Conservation (phyloP, 1,284 basidiomycete genomes). For the Tremellales sp. region DNA sequence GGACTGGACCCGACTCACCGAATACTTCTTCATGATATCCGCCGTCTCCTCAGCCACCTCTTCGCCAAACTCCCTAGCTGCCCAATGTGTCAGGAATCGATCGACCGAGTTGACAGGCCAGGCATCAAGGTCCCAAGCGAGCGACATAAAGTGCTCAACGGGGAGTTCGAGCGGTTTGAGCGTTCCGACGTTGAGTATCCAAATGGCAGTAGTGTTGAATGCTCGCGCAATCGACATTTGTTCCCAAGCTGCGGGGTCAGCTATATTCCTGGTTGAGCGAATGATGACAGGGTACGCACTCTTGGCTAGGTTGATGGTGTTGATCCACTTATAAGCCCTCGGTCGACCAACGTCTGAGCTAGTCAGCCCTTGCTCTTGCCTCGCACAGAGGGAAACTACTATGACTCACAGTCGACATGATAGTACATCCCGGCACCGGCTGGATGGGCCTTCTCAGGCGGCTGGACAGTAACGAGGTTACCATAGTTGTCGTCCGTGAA, state of each 20-base stretch:
- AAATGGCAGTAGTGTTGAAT: slow-evolving; percentile 30
- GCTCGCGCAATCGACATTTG: slow-evolving; percentile 32
- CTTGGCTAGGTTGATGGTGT: slow-evolving; percentile 30
- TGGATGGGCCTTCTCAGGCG: slow-evolving; percentile 52
- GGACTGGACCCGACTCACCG: slow-evolving; percentile 11
- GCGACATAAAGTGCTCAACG: slow-evolving; percentile 21
- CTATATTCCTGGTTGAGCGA: not conserved
- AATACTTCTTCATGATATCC: slow-evolving; percentile 26
- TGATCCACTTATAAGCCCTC: slow-evolving; percentile 46
- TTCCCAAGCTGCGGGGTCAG: slow-evolving; percentile 20
- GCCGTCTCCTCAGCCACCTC: slow-evolving; percentile 19
- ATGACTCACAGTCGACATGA: slow-evolving; percentile 51
- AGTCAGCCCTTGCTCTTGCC: not conserved
- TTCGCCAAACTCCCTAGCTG: slow-evolving; percentile 25
- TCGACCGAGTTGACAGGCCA: slow-evolving; percentile 21
- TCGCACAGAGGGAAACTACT: not conserved
- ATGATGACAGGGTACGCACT: slow-evolving; percentile 14
- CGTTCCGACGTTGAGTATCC: slow-evolving; percentile 29
- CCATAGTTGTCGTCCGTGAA: slow-evolving; percentile 47
- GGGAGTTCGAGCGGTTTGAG: slow-evolving; percentile 31
- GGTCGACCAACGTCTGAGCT: slow-evolving; percentile 28
- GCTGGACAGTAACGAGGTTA: slow-evolving; percentile 50
- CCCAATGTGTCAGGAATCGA: slow-evolving; percentile 21
- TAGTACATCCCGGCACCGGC: slow-evolving; percentile 65
- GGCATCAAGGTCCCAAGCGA: slow-evolving; percentile 27